phyloP scores from a whole-genome alignment of 2,329 filamentous ascomycete species.

The Clonostachys rosea region DNA sequence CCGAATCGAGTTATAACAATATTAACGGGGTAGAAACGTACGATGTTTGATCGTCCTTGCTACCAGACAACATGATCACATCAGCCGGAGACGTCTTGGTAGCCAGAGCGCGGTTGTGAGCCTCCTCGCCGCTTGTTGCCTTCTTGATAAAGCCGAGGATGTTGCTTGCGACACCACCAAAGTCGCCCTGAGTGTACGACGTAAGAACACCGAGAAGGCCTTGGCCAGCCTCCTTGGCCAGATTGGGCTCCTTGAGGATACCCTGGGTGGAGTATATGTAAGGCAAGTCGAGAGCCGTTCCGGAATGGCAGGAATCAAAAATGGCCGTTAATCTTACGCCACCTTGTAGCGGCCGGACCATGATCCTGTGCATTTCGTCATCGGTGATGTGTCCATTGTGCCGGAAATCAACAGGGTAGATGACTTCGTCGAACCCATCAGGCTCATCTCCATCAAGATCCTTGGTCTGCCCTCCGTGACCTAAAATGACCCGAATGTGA shows the following conservation, averaged over 20 bases:
- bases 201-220: constrained; percentile 56
- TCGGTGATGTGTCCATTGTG: constrained; percentile 78
- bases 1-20: neutral
- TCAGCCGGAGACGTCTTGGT: constrained; percentile 95
- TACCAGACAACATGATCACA: constrained; percentile 96
- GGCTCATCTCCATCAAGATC: constrained; percentile 77
- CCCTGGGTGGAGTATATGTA: constrained; percentile 68
- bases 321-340: constrained; percentile 59
- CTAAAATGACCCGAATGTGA: constrained; percentile 22
- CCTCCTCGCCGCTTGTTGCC: constrained; percentile 75
- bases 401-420: constrained; percentile 79
- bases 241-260: constrained; percentile 63
- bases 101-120: constrained; percentile 71
- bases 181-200: constrained; percentile 64
- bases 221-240: constrained; percentile 64
- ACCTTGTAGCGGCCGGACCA: constrained; percentile 52
- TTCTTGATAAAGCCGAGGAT: constrained; percentile 87
- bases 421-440: constrained; percentile 78
- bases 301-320: constrained; percentile 64
- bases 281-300: constrained; percentile 60
- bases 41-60: constrained; percentile 94
- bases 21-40: constrained; percentile 42
- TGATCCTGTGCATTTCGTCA: constrained; percentile 76
- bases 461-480: constrained; percentile 77
- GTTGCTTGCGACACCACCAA: constrained; percentile 75